These are phyloP conservation scores for Coniochaeta prunicola DNA, from an alignment of 2,329 filamentous ascomycete genomes.

Conservation along the genomic window DNA sequence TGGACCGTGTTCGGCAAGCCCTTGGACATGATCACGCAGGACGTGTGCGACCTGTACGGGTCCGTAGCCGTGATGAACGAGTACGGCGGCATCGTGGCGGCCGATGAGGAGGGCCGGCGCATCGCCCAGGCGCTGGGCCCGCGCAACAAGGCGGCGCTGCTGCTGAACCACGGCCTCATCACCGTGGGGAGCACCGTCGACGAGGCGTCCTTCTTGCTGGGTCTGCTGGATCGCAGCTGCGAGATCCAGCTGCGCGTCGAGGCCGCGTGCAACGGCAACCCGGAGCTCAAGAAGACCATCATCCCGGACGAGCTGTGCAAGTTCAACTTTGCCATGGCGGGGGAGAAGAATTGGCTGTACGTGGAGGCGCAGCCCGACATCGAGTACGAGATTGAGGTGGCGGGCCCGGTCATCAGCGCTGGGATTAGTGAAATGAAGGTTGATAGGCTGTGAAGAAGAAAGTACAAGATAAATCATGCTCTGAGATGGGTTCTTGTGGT, in stretches of 20 bases:
- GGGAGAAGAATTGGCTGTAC: slow-evolving; percentile 36
- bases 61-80: slow-evolving; percentile 50
- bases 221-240: slow-evolving; percentile 60
- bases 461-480: too few species aligned
- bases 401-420: slow-evolving; percentile 17
- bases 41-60: slow-evolving; percentile 57
- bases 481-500: too few species aligned
- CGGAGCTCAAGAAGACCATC: slow-evolving; percentile 30
- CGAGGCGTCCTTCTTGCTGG: slow-evolving; percentile 65
- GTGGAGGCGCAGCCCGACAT: slow-evolving; percentile 37
- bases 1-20: slow-evolving; percentile 58
- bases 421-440: not conserved
- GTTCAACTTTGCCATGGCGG: slow-evolving; percentile 29
- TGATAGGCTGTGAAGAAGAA: not conserved
- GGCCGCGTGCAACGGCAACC: slow-evolving; percentile 43
- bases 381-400: slow-evolving; percentile 34
- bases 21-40: slow-evolving; percentile 66
- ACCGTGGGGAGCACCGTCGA: slow-evolving; percentile 66
- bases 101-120: slow-evolving; percentile 55
- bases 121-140: slow-evolving; percentile 56
- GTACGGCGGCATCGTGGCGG: slow-evolving; percentile 47
- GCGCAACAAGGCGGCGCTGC: slow-evolving; percentile 51
- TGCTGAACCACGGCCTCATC: slow-evolving; percentile 66
- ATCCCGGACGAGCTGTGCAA: slow-evolving; percentile 29
- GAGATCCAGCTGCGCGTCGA: slow-evolving; percentile 59